Evolutionary conservation across 2,329 filamentous ascomycete genomes (phyloP), one percentile per base, ranked within the genome.

Genomic region (Calonectria multiphialidica): DNA sequence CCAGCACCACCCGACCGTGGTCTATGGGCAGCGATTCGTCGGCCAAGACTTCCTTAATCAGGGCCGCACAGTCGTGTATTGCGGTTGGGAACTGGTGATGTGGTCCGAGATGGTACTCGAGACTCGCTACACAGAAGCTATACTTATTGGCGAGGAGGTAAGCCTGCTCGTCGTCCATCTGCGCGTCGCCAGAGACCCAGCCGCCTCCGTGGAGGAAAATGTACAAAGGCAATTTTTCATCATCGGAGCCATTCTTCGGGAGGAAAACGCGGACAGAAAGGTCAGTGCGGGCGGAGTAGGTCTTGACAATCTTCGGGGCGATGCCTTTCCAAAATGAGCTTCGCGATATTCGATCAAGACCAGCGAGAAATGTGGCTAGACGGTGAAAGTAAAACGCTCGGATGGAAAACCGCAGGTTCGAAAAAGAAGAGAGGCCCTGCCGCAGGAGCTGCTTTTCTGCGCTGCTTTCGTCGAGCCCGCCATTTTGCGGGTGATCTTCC

Each of bases 81-180:
- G 57, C 57, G 18, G 18, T 23, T 4, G 57, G 57, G 40, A 62
- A 62, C 16, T 62, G 57, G 40, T 62, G 57, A 28, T 25, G 37
- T 12, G 57, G 57, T 5, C 37, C 40, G 18, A 62, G 40, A 15
- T 16, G 23, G 57, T 62, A 62, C 2, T 62, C 57, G 4, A 62
- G 18, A 25, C 57, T 62, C 40, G 9, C 57, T 9, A 62, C 57
- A 10, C 57, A 62, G 28, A 62, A 62, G 28, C 57, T 45, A 37
- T 62, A 62, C 28, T 62, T 62, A 12, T 62, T 62, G 40, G 57
- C 57, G 57, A 62, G 57, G 57, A 62, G 57, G 23, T 62, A 45
- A 18, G 57, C 57, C n/a, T 62, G 40, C 28, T 62, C 57, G 25
- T 62, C 57, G 18, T 62, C 57, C 57, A 62, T 62, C 40, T 62